Base-by-base conservation (phyloP, 805 yeast genomes). In the Suhomyces canberraensis region DNA sequence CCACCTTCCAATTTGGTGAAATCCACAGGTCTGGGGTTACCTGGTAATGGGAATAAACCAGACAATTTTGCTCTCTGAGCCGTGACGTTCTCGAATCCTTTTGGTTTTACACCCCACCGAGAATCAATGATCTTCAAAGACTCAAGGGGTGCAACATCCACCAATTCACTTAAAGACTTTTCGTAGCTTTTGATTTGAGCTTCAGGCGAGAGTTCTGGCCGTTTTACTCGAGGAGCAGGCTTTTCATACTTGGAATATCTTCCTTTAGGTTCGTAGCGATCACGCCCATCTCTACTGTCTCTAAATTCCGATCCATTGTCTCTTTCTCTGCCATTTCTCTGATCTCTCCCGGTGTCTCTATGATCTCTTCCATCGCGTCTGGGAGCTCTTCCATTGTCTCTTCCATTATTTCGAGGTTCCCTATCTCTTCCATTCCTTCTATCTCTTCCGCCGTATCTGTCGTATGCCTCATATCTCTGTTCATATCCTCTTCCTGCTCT, bases 1-100 rank as follows among this genome's bases (percentile, higher is more conserved):
- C 59, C 59, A 4, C 73, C 65, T 33, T 61, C 70, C 24, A 65
- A 48, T 39, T 66, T 72, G 4, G 71, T 64, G 16, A 66, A 57
- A 26, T 66, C 56, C 35, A 66, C 69, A 7, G 71, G 71, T 42
- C 71, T 49, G 0, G 79, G 79, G 44, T 69, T 71, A 3, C 89
- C 89, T 1, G 93, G 91, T 13, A 76, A 64, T 2, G 90, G 87
- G 50, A 87, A 88, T 2, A 85, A 57, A 0, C 95, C 95, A 1
- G 87, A 75, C 13, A 84, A 61, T 50, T 87, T 88, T 4, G 93
- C 95, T 41, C 82, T 68, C 42, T 80, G 85, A 0, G 93, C 84
- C 1, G 84, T 73, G 1, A 84, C 79, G 5, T 75, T 73, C 50
- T 85, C 93, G 53, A 83, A 83, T 0, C 87, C 91, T 42, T 69